Evolutionary conservation across 306 rosid species (phyloP).

Genomic region (Trifolium pratense): DNA sequence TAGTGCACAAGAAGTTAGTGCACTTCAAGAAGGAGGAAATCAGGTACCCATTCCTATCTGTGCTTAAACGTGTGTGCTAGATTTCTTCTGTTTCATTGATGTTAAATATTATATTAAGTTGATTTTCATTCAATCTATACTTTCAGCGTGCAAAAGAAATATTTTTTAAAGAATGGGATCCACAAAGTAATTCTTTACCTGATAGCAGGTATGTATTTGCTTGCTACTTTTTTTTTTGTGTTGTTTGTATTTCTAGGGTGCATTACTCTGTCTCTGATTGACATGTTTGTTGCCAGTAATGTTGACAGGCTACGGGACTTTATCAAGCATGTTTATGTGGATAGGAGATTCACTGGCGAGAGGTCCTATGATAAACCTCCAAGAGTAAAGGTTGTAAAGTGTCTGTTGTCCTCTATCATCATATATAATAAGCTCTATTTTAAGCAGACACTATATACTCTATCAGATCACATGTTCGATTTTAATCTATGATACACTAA

Average conservation of each 20-base stretch:
- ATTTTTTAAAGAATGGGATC: conserved; percentile 86
- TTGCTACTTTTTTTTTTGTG: conserved; percentile 3
- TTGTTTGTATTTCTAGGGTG: conserved; percentile 14
- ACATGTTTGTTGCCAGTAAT: conserved; percentile 65
- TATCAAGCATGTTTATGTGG: conserved; percentile 85
- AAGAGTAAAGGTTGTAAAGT: conserved; percentile 61
- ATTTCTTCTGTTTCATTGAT: conserved; percentile 35
- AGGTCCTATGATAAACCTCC: conserved; percentile 76
- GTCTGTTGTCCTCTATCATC: conserved; percentile 19
- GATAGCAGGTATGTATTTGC: conserved; percentile 69
- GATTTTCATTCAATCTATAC: conserved; percentile 34
- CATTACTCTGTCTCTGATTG: conserved; percentile 61
- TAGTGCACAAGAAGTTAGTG: conserved; percentile 83
- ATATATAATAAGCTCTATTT: conserved; percentile 16
- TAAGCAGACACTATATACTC: conserved; percentile 17
- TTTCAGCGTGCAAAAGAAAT: conserved; percentile 77
- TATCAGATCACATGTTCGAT: conserved; percentile 28
- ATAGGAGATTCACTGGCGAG: conserved; percentile 77
- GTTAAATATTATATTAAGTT: conserved; percentile 26
- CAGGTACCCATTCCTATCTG: conserved; percentile 53
- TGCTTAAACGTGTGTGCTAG: conserved; percentile 16
- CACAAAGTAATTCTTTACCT: conserved; percentile 73
- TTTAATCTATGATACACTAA: conserved; percentile 10
- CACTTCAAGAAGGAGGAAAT: conserved; percentile 97
- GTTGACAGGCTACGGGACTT: conserved; percentile 83